Conservation (phyloP, 345 rosid species). For the Raphanus sativus region DNA sequence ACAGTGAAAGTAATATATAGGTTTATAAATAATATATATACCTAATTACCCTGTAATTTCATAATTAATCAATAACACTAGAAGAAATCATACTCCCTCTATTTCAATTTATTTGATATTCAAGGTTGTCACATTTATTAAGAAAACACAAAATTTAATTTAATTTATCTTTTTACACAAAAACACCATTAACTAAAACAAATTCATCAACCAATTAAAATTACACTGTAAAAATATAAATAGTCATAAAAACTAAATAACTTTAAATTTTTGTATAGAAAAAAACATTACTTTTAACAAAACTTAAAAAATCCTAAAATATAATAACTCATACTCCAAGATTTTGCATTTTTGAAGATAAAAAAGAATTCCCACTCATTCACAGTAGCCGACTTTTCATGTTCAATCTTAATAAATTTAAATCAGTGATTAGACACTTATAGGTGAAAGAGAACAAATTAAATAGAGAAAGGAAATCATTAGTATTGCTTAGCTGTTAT, state of each 20-base stretch:
- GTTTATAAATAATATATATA: background rate
- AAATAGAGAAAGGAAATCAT: background rate
- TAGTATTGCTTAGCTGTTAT: slow-evolving; percentile 26
- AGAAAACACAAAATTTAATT: too few species aligned
- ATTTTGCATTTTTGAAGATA: background rate
- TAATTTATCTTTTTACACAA: background rate
- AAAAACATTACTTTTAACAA: background rate
- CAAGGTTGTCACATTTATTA: background rate
- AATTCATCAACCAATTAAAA: background rate
- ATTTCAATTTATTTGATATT: background rate
- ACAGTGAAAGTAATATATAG: background rate
- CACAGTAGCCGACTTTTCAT: background rate
- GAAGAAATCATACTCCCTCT: background rate
- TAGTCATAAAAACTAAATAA: background rate
- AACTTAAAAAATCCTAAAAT: too few species aligned
- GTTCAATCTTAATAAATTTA: background rate
- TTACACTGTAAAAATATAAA: background rate
- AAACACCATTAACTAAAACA: background rate
- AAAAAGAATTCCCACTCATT: background rate
- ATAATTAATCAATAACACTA: background rate
- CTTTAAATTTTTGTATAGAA: background rate
- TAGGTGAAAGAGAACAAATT: background rate
- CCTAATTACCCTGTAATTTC: background rate
- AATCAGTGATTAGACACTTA: slow-evolving; percentile 4
- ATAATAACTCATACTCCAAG: too few species aligned